These are phyloP conservation scores for Lactarius akahatsu DNA, from an alignment of 768 basidiomycete genomes.

Conservation along the genomic window DNA sequence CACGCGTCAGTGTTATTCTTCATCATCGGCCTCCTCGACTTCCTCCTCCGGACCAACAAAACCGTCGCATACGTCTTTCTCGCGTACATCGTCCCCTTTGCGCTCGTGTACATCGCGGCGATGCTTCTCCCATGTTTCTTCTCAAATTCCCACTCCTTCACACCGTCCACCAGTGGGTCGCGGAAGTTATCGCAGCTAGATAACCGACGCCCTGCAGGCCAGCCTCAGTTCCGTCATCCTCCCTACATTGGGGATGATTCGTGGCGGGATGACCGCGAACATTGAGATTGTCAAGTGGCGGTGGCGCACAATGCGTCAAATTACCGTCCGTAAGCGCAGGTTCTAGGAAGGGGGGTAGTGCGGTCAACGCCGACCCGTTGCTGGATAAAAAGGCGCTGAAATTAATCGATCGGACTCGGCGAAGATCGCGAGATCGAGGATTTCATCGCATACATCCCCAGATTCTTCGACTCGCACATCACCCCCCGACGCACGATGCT, in stretches of 20 bases:
- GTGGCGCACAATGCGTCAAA: not conserved
- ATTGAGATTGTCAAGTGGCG: not conserved
- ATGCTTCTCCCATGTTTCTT: not conserved
- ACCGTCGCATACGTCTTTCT: not conserved
- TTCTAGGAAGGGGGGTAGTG: not conserved
- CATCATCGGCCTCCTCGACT: constrained; percentile 10
- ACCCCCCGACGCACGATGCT: not conserved
- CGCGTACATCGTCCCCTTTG: not conserved
- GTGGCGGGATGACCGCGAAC: not conserved
- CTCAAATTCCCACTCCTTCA: not conserved
- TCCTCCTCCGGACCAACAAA: constrained; percentile 6
- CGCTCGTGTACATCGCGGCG: not conserved
- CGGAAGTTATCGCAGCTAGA: not conserved
- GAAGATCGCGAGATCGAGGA: not conserved
- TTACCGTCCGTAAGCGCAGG: not conserved
- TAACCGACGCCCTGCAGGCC: not conserved
- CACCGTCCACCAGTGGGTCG: not conserved
- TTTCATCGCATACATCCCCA: not conserved
- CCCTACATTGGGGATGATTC: not conserved
- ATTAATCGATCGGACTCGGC: not conserved
- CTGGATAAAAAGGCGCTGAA: not conserved
- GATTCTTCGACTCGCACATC: not conserved
- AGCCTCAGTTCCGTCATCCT: not conserved
- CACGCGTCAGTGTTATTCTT: not conserved
- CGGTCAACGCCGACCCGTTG: not conserved